A percentile compares a stretch with the other conserved stretches of the same genome.
phyloP scores from a whole-genome alignment of 164 flowering plant species.

The Tinospora cordifolia region DNA sequence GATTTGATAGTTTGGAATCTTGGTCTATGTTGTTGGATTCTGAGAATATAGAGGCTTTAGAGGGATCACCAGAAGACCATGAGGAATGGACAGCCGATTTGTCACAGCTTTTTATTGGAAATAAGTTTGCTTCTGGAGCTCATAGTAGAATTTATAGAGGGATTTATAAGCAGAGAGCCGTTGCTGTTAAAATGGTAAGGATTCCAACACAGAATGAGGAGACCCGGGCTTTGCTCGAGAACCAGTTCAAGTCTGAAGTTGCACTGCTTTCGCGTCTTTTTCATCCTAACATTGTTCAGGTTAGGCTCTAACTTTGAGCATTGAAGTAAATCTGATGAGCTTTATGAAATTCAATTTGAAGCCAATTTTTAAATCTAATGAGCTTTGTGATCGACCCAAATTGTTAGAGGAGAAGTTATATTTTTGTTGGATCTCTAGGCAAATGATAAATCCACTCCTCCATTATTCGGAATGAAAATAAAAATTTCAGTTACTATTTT shows the following conservation, averaged over 20 bases:
- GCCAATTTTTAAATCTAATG: neutral
- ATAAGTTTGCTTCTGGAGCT: constrained; percentile 94
- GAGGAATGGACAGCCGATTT: constrained; percentile 97
- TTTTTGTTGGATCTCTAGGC: neutral
- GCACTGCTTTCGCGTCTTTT: constrained; percentile 78
- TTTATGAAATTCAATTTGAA: neutral
- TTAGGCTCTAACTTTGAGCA: constrained; percentile 13
- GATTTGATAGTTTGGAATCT: constrained; percentile 88
- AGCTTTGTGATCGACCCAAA: too few relatives aligned
- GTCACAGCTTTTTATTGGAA: constrained; percentile 87
- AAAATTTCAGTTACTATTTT: neutral
- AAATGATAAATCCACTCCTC: neutral
- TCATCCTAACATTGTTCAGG: constrained; percentile 94
- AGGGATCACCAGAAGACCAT: constrained; percentile 40
- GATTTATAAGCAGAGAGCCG: constrained; percentile 93
- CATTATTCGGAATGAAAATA: neutral
- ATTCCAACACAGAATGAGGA: constrained; percentile 70
- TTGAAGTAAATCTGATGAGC: neutral
- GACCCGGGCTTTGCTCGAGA: constrained; percentile 57
- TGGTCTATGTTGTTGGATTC: constrained; percentile 93
- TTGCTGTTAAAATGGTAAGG: constrained; percentile 92
- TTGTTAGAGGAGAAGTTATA: too few relatives aligned
- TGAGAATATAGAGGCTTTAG: constrained; percentile 69
- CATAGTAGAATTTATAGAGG: constrained; percentile 88
- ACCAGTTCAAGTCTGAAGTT: constrained; percentile 80